These are phyloP conservation scores for Talaromyces stipitatus DNA, from an alignment of 495 filamentous ascomycete genomes.

Conservation along the genomic window DNA sequence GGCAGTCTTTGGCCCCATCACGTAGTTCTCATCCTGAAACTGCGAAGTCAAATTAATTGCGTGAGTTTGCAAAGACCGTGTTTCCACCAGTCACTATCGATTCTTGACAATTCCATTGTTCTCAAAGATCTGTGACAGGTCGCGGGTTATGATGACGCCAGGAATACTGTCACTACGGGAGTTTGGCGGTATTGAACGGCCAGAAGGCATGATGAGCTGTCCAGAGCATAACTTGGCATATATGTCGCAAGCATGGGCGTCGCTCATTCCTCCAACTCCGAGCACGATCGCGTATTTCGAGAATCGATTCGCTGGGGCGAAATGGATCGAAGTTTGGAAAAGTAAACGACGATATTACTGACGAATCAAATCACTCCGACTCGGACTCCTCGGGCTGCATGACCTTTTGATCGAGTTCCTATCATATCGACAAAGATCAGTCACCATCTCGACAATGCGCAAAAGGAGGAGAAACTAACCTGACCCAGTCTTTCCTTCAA, in stretches of 20 bases:
- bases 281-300: neutral
- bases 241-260: neutral
- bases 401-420: slow-evolving; percentile 49
- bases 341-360: neutral
- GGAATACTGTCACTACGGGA: no score
- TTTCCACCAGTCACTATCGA: neutral
- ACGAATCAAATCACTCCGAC: slow-evolving; percentile 26
- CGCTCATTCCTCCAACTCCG: neutral
- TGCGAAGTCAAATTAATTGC: no score
- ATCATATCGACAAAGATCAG: neutral
- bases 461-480: slow-evolving; percentile 26
- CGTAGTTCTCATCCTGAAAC: no score
- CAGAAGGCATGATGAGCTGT: no score
- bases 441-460: neutral
- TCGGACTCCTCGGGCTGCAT: slow-evolving; percentile 46
- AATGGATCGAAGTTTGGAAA: neutral
- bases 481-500: slow-evolving; percentile 54
- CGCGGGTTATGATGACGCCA: neutral
- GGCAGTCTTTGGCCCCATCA: no score
- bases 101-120: neutral
- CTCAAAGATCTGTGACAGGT: neutral
- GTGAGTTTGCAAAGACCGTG: no score
- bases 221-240: no score
- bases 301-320: neutral
- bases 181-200: no score